Percentiles rank a stretch among this genome's conserved stretches.
Evolutionary conservation across 2,329 filamentous ascomycete species (phyloP).

Genomic region (Bertia moriformis): DNA sequence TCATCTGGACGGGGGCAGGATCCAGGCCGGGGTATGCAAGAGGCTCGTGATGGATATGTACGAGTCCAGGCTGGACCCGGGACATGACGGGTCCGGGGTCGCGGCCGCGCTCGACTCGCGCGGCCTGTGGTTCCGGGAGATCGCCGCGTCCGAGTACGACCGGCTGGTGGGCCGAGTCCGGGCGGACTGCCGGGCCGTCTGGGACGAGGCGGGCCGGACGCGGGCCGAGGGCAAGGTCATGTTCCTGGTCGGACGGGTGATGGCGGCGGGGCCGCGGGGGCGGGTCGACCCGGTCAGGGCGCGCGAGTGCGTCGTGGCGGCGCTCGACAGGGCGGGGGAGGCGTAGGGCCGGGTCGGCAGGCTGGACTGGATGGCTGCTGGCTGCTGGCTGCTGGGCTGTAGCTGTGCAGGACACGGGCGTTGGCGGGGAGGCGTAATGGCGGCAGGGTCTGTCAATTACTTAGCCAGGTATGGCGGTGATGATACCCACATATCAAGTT

Average conservation of each 20-base stretch:
- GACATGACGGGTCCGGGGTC: slow-evolving; percentile 24
- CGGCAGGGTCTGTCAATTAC: too few species aligned
- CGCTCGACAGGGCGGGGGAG: too few species aligned
- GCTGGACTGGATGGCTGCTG: too few species aligned
- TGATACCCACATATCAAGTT: too few species aligned
- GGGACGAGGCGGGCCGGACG: slow-evolving; percentile 24
- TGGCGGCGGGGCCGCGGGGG: slow-evolving; percentile 35
- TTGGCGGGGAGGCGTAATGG: too few species aligned
- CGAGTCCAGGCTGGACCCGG: slow-evolving; percentile 28
- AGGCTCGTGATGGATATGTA: slow-evolving; percentile 38
- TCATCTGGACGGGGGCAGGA: slow-evolving; percentile 29
- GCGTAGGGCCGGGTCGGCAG: too few species aligned
- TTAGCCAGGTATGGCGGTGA: too few species aligned
- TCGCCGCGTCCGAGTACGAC: slow-evolving; percentile 29
- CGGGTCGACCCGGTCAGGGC: slow-evolving; percentile 39
- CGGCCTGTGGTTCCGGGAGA: slow-evolving; percentile 38
- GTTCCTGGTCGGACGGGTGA: slow-evolving; percentile 45
- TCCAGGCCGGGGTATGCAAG: slow-evolving; percentile 42
- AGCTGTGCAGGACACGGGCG: too few species aligned
- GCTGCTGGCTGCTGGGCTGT: too few species aligned
- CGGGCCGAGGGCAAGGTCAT: slow-evolving; percentile 19
- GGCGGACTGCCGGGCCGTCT: slow-evolving; percentile 28
- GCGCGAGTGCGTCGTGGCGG: too few species aligned
- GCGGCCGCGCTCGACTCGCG: slow-evolving; percentile 26
- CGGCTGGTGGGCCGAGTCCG: slow-evolving; percentile 25